Conservation (phyloP, 1,139 yeast genomes). For the Pneumocystis oryctolagi region DNA sequence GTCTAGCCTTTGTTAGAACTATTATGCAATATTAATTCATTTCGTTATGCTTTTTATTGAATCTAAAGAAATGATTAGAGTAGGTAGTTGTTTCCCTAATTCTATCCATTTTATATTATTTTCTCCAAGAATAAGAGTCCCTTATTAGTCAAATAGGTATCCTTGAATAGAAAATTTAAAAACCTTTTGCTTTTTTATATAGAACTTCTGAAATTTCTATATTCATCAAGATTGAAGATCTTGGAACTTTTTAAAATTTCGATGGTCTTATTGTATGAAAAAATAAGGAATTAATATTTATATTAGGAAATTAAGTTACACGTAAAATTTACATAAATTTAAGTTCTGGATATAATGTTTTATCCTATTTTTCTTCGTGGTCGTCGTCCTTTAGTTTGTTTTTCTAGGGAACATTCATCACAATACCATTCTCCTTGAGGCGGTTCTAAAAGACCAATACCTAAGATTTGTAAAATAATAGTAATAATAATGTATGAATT, state of each 20-base stretch:
- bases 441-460: conserved; percentile 68
- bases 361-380: neutral
- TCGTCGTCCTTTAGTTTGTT: neutral
- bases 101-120: conserved; percentile 10
- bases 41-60: conserved; percentile 7
- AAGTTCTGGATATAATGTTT: neutral
- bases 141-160: neutral
- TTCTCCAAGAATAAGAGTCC: conserved; percentile 4
- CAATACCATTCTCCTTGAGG: conserved; percentile 98
- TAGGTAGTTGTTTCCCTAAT: conserved; percentile 6
- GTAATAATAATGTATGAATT: neutral
- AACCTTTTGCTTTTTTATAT: neutral
- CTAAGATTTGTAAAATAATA: neutral
- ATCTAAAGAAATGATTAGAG: conserved; percentile 6
- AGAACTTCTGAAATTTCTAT: neutral
- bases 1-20: conserved; percentile 2
- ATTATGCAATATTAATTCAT: neutral
- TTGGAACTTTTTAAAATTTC: neutral
- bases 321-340: neutral
- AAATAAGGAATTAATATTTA: neutral
- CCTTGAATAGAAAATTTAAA: neutral
- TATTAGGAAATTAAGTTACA: neutral
- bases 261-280: neutral
- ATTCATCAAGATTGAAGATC: neutral
- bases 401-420: conserved; percentile 47